Evolutionary conservation across 352 stramenopile species (phyloP), one percentile per base, ranked within the genome.

Genomic region (Lagenidium sp.): DNA sequence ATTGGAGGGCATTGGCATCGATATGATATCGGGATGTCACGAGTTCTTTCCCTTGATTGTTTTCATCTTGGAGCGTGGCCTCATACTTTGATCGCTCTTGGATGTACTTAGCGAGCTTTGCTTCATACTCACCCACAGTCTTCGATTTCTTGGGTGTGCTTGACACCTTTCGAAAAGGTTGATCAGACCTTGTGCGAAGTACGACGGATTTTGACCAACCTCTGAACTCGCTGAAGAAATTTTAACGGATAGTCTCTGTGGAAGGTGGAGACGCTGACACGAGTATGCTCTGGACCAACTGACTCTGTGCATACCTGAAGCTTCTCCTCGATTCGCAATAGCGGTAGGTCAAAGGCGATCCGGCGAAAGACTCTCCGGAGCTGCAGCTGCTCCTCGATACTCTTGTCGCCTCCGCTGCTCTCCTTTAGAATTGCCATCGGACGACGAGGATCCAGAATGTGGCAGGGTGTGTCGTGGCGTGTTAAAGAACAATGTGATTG

Each of bases 341-440:
- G 51, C 1, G 78, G 70, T 1, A 80, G 65, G 10, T 88, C 73
- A 34, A 91, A 82, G 1, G 71, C 63, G 10, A 91, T 48, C 15
- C 78, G 40, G 8, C 78, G 75, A 40, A 91, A 88, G 15, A 88
- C 65, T 39, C 78, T 65, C 12, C 65, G 63, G 12, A 90, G 57
- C 41, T 87, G 78, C n/a, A 86, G 53, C 53, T 86, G 70, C 57
- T 90, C 78, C 34, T 87, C 78, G 18, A 90, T 71, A 20, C 63
- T 85, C 38, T 60, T 67, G 15, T 66, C 55, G 11, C 40, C 28
- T 5, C 25, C 47, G 40, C 36, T 58, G 10, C 20, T 48, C 43
- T 59, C 46, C 4, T 15, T 44, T 15, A 49, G 22, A 11, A 57
- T 48, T 32, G 43, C 52, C 22, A 63, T 52, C 25, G 30, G n/a